Evolutionary conservation across 306 rosid species (phyloP).

Genomic region (Quercus engelmannii): DNA sequence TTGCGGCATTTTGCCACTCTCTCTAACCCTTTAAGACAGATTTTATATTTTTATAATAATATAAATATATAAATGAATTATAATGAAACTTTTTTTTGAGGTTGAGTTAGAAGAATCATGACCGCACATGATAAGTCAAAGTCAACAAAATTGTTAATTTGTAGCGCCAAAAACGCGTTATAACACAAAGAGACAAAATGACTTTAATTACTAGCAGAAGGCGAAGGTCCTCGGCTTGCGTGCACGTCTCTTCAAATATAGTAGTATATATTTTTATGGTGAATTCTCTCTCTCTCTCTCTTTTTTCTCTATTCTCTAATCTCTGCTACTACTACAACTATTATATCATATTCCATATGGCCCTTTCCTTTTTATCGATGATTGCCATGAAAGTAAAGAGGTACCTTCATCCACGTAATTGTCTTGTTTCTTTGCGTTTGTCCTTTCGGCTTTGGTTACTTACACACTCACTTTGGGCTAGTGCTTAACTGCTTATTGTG

Average conservation of each 20-base stretch:
- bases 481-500: too few relatives aligned
- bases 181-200: constrained; percentile 28
- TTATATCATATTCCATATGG: too few relatives aligned
- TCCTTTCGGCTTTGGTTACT: neutral
- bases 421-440: neutral
- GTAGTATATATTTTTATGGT: too few relatives aligned
- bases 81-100: neutral
- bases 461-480: too few relatives aligned
- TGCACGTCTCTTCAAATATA: constrained; percentile 47
- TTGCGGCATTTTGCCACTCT: constrained; percentile 43
- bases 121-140: constrained; percentile 51
- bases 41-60: neutral
- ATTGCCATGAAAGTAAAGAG: constrained; percentile 7
- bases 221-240: constrained; percentile 54
- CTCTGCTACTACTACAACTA: too few relatives aligned
- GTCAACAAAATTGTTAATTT: constrained; percentile 34
- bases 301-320: neutral
- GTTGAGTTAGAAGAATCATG: neutral
- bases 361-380: constrained; percentile 6
- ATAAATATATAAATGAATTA: neutral
- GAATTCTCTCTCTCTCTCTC: neutral
- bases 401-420: neutral
- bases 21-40: neutral
- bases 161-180: constrained; percentile 56
- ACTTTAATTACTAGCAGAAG: constrained; percentile 18